A percentile compares a stretch with the other conserved stretches of the same genome.
These are phyloP conservation scores for Sonneratia alba DNA, from an alignment of 345 rosid species.

Conservation along the genomic window DNA sequence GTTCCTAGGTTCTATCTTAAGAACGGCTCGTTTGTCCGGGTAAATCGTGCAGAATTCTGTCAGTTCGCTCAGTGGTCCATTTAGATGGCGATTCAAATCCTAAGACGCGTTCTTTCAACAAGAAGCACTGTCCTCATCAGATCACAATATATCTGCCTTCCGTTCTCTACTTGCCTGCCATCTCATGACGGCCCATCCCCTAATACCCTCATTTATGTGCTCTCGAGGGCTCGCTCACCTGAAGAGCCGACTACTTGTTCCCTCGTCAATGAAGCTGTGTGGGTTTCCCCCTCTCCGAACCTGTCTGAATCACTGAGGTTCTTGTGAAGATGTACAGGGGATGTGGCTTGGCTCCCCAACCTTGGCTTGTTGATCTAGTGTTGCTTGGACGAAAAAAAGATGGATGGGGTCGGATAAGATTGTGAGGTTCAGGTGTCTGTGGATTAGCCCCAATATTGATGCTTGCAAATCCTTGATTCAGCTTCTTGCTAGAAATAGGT, in stretches of 20 bases:
- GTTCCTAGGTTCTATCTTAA: too few relatives aligned
- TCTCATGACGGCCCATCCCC: conserved; percentile 19
- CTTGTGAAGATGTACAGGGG: conserved; percentile 43
- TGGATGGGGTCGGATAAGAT: conserved; percentile 46
- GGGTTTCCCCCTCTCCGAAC: conserved; percentile 5
- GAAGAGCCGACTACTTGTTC: conserved; percentile 30
- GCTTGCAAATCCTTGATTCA: conserved; percentile 52
- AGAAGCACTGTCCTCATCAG: neutral
- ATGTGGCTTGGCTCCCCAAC: conserved; percentile 84
- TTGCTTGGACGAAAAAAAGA: conserved; percentile 51
- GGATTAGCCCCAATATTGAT: conserved; percentile 45
- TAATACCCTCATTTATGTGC: conserved; percentile 40
- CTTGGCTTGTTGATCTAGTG: conserved; percentile 60
- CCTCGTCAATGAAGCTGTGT: conserved; percentile 38
- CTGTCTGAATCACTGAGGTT: conserved; percentile 7
- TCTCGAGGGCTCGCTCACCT: conserved; percentile 52
- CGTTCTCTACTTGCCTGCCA: conserved; percentile 14
- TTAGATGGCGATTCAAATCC: conserved; percentile 6
- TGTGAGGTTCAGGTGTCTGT: conserved; percentile 44
- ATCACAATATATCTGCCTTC: conserved; percentile 3
- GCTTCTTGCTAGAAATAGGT: conserved; percentile 32
- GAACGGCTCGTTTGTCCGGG: too few relatives aligned
- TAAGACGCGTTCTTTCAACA: conserved; percentile 11
- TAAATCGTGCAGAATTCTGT: too few relatives aligned
- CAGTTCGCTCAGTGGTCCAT: neutral